These are phyloP conservation scores for Ambispora gerdemannii DNA, from an alignment of 192 early-diverging fungal genomes.

Conservation along the genomic window DNA sequence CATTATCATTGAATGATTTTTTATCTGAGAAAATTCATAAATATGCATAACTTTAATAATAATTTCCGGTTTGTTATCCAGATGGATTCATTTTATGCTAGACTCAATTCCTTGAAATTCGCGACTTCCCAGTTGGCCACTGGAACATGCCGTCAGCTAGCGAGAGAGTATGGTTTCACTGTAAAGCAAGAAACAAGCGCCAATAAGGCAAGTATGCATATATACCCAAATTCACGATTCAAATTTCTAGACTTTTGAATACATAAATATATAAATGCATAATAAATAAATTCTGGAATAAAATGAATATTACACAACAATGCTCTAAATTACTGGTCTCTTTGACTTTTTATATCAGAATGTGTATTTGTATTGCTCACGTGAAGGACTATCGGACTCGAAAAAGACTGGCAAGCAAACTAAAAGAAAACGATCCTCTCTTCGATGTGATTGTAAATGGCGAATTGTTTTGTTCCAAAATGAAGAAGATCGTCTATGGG, in stretches of 20 bases:
- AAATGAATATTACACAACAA: too few species aligned
- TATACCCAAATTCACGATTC: too few species aligned
- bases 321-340: too few species aligned
- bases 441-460: slow-evolving; percentile 61
- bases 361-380: slow-evolving; percentile 58
- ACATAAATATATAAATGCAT: neutral
- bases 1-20: too few species aligned
- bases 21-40: too few species aligned
- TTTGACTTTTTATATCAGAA: slow-evolving; percentile 42
- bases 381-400: slow-evolving; percentile 57
- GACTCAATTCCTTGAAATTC: slow-evolving; percentile 48
- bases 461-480: slow-evolving; percentile 55
- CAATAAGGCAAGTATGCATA: slow-evolving; percentile 50
- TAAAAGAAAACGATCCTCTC: slow-evolving; percentile 51
- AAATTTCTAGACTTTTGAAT: neutral
- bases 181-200: slow-evolving; percentile 60
- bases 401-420: slow-evolving; percentile 49
- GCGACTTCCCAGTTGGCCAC: slow-evolving; percentile 42
- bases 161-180: slow-evolving; percentile 50
- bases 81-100: slow-evolving; percentile 55
- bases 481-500: slow-evolving; percentile 45
- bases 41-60: too few species aligned
- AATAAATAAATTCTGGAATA: too few species aligned
- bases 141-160: slow-evolving; percentile 45
- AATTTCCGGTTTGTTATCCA: slow-evolving; percentile 18